A percentile compares a stretch with the other conserved stretches of the same genome.
Conservation (phyloP, 805 yeast genomes). For the Myxozyma melibiosi region DNA sequence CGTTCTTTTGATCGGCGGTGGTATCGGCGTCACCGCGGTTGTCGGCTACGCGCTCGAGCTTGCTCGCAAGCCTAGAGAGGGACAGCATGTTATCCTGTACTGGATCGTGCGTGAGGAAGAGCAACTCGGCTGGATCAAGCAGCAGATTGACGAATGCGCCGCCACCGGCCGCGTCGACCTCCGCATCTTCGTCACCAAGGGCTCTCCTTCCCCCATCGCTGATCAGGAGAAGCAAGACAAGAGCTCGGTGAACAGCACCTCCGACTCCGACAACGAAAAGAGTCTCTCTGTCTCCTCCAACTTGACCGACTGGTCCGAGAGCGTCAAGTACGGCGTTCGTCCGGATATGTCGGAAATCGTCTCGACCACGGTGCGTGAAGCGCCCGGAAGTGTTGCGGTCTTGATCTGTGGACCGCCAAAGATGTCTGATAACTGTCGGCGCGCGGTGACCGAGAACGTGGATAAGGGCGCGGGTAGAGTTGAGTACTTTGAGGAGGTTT, state of each 20-base stretch:
- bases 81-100: constrained; percentile 10
- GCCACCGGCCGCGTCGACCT: constrained; percentile 9
- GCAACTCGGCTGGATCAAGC: constrained; percentile 6
- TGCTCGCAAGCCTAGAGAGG: not conserved
- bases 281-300: not conserved
- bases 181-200: constrained; percentile 7
- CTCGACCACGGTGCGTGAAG: constrained; percentile 9
- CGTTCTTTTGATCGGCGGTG: constrained; percentile 61
- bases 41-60: constrained; percentile 3
- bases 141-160: constrained; percentile 14
- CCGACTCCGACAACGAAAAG: constrained; percentile 1
- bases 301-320: not conserved
- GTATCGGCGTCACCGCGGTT: constrained; percentile 40
- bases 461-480: constrained; percentile 23
- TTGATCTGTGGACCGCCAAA: constrained; percentile 26
- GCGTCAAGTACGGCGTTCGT: constrained; percentile 8
- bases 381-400: constrained; percentile 22
- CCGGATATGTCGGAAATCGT: constrained; percentile 12
- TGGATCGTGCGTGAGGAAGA: constrained; percentile 10
- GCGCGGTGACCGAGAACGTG: constrained; percentile 14
- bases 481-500: constrained; percentile 24
- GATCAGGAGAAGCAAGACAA: not conserved
- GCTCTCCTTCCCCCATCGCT: not conserved
- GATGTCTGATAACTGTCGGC: constrained; percentile 13
- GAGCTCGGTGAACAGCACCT: not conserved